Percentiles rank a stretch among this genome's conserved stretches.
These are phyloP conservation scores for Xylariaceae sp. DNA, from an alignment of 2,329 filamentous ascomycete genomes.

Conservation along the genomic window DNA sequence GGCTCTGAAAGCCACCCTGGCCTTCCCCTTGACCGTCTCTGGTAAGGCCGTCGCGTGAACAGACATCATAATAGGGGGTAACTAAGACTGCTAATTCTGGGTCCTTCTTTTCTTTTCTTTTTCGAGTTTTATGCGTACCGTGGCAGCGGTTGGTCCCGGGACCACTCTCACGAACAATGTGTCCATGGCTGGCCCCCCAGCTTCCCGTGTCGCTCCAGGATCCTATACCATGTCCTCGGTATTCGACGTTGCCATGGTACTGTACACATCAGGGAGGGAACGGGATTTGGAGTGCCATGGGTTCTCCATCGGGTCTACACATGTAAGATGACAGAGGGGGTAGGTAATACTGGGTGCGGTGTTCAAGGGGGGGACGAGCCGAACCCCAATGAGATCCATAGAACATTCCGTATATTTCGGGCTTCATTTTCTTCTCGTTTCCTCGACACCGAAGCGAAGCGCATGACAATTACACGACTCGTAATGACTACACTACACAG, in stretches of 20 bases:
- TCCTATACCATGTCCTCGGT: constrained; percentile 7
- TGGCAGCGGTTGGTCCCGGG: constrained; percentile 3
- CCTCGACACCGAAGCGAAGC: neutral
- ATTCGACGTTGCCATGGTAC: constrained; percentile 1
- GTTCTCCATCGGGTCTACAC: neutral
- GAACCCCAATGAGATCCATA: neutral
- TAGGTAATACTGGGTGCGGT: too few relatives aligned
- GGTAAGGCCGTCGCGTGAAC: neutral
- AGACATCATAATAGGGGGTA: neutral
- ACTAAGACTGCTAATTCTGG: neutral
- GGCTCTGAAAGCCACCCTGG: neutral
- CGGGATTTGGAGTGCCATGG: constrained; percentile 2
- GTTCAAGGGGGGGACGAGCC: neutral
- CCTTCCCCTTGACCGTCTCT: neutral
- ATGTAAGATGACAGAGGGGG: neutral
- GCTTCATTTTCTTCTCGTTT: neutral
- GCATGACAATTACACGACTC: too few relatives aligned
- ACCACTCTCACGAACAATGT: neutral
- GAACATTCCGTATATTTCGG: neutral
- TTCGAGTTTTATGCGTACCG: constrained; percentile 1
- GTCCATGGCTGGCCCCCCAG: neutral
- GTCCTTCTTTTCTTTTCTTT: neutral
- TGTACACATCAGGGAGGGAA: neutral
- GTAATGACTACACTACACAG: too few relatives aligned
- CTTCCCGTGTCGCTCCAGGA: constrained; percentile 8